A percentile compares a stretch with the other conserved stretches of the same genome.
phyloP scores from a whole-genome alignment of 306 rosid species.

The Morella rubra region DNA sequence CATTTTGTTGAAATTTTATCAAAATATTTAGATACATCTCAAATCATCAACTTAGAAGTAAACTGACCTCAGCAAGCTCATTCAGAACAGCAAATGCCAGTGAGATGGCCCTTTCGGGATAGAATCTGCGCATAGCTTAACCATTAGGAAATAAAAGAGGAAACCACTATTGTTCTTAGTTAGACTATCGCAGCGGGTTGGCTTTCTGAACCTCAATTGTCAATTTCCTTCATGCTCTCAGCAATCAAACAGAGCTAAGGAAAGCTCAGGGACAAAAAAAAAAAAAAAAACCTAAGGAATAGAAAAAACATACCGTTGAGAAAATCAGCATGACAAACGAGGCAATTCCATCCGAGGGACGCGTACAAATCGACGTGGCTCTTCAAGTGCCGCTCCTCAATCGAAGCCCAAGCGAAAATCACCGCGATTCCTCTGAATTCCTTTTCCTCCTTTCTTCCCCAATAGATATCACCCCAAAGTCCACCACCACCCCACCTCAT shows the following conservation, averaged over 20 bases:
- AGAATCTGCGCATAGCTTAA: conserved; percentile 55
- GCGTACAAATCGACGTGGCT: conserved; percentile 68
- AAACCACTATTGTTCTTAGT: not conserved
- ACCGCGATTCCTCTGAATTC: conserved; percentile 74
- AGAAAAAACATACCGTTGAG: conserved; percentile 58
- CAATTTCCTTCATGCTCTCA: not conserved
- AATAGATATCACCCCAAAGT: conserved; percentile 52
- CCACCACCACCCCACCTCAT: conserved; percentile 51
- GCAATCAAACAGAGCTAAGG: not conserved
- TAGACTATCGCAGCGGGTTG: too few species aligned
- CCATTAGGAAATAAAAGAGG: conserved; percentile 8
- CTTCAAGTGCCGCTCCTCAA: conserved; percentile 46
- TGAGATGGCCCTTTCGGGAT: conserved; percentile 68
- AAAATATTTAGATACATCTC: too few species aligned
- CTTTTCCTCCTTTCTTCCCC: conserved; percentile 69
- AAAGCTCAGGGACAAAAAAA: not conserved
- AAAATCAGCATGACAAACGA: conserved; percentile 78
- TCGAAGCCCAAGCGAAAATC: conserved; percentile 87
- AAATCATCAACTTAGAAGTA: not conserved
- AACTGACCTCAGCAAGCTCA: conserved; percentile 86
- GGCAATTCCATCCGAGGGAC: conserved; percentile 82
- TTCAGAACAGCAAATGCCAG: conserved; percentile 72
- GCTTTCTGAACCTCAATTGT: not conserved
- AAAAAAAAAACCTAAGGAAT: not conserved
- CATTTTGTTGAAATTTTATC: not conserved